Conservation (phyloP, 1,284 basidiomycete genomes). For the Cutaneotrichosporon dermatis region DNA sequence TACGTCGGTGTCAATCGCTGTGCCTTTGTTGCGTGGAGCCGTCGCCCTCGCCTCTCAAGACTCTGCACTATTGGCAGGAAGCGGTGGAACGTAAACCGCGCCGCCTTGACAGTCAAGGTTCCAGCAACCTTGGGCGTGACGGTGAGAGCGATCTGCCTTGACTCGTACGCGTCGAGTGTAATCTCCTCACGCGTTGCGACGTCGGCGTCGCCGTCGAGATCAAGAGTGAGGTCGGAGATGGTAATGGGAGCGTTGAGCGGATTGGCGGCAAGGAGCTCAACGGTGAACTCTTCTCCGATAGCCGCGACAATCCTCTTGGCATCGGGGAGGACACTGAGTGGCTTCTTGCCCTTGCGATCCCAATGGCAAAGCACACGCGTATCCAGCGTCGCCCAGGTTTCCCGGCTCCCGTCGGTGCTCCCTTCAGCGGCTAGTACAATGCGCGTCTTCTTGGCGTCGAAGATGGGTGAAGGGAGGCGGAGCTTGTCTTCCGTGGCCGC, state of each 20-base stretch:
- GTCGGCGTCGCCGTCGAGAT: constrained; percentile 17
- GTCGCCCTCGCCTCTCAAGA: constrained; percentile 45
- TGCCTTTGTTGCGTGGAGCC: constrained; percentile 48
- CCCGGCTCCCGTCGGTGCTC: constrained; percentile 14
- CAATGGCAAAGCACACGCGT: constrained; percentile 28
- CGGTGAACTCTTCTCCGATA: constrained; percentile 37
- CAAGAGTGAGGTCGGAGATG: constrained; percentile 26
- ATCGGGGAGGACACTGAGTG: constrained; percentile 30
- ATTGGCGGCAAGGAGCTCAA: constrained; percentile 50
- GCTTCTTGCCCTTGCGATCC: constrained; percentile 44
- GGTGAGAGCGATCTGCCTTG: constrained; percentile 34
- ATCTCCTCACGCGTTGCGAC: constrained; percentile 30
- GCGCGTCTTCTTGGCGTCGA: constrained; percentile 33
- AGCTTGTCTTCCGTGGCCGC: constrained; percentile 27
- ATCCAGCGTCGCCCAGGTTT: constrained; percentile 31
- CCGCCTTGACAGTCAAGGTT: constrained; percentile 31
- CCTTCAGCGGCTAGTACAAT: constrained; percentile 26
- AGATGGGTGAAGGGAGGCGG: constrained; percentile 37
- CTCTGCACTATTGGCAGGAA: constrained; percentile 48
- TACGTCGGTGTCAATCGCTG: constrained; percentile 48
- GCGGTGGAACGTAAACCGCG: constrained; percentile 48
- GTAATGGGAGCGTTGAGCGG: constrained; percentile 48
- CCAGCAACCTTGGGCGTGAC: constrained; percentile 26
- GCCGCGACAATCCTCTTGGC: constrained; percentile 26
- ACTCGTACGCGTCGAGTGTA: constrained; percentile 44